Evolutionary conservation across 331 rosid species (phyloP).

Genomic region (Spiraea crenata): DNA sequence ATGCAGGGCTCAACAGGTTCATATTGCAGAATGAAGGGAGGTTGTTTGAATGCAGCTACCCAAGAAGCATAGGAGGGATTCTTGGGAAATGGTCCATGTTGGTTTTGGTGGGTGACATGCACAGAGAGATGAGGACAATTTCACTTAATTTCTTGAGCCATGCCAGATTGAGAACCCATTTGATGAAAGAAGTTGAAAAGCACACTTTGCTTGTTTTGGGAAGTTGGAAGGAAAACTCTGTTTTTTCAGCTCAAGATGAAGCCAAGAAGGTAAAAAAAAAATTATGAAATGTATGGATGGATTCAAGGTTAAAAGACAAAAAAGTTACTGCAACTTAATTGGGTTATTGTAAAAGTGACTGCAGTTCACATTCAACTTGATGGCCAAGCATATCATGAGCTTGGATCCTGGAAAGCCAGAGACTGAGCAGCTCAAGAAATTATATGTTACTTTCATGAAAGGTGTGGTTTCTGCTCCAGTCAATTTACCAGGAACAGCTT

Average conservation of each 20-base stretch:
- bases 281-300: slow-evolving; percentile 12
- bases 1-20: slow-evolving; percentile 82
- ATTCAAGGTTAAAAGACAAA: neutral
- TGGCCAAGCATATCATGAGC: slow-evolving; percentile 95
- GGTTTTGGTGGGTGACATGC: slow-evolving; percentile 98
- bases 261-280: slow-evolving; percentile 73
- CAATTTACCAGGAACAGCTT: slow-evolving; percentile 92
- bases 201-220: slow-evolving; percentile 71
- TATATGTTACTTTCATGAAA: slow-evolving; percentile 89
- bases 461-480: slow-evolving; percentile 90
- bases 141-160: slow-evolving; percentile 85
- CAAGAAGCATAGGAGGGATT: slow-evolving; percentile 94
- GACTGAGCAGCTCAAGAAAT: slow-evolving; percentile 81
- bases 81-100: slow-evolving; percentile 99
- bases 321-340: neutral
- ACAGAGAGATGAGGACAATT: slow-evolving; percentile 80
- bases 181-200: slow-evolving; percentile 72
- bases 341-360: slow-evolving; percentile 19
- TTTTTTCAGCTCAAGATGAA: slow-evolving; percentile 88
- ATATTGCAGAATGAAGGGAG: slow-evolving; percentile 88
- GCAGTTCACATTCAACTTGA: slow-evolving; percentile 92
- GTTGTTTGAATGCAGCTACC: slow-evolving; percentile 90
- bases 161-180: slow-evolving; percentile 66
- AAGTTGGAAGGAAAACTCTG: slow-evolving; percentile 58
- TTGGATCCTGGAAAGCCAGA: slow-evolving; percentile 81